These are phyloP conservation scores for Jacaranda copaia DNA, from an alignment of 257 asterid species.

Conservation along the genomic window DNA sequence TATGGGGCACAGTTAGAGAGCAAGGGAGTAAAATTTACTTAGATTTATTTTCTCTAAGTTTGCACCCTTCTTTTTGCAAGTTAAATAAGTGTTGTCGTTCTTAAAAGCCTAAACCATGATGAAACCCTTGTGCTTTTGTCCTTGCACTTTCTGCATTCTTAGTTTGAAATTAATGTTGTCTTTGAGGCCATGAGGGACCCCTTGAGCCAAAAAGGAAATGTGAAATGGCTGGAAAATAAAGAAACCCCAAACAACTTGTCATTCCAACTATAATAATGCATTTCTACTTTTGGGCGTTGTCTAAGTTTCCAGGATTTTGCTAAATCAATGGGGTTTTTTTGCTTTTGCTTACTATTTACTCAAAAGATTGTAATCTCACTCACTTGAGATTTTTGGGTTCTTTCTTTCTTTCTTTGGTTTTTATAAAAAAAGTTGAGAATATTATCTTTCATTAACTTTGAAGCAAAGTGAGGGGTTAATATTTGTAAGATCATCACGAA, in stretches of 20 bases:
- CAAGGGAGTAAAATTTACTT: background rate
- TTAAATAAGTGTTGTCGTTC: conserved; percentile 38
- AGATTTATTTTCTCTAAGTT: conserved; percentile 33
- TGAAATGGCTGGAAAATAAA: conserved; percentile 29
- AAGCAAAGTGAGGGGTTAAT: background rate
- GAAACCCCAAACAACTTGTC: conserved; percentile 37
- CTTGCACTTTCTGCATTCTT: conserved; percentile 26
- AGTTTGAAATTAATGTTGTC: conserved; percentile 27
- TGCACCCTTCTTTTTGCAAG: conserved; percentile 29
- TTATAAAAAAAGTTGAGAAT: too few relatives aligned
- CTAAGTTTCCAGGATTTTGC: conserved; percentile 27
- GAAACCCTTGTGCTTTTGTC: conserved; percentile 45
- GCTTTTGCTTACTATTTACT: conserved; percentile 51
- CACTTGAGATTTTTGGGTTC: conserved; percentile 18
- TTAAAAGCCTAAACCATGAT: conserved; percentile 51
- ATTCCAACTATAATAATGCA: conserved; percentile 40
- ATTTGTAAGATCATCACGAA: too few relatives aligned
- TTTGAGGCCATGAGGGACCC: conserved; percentile 33
- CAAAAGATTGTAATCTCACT: conserved; percentile 45
- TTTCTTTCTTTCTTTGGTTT: background rate
- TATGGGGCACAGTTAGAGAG: background rate
- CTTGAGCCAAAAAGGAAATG: conserved; percentile 39
- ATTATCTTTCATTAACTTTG: background rate
- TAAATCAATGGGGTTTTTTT: conserved; percentile 24
- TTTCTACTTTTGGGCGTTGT: conserved; percentile 32